These are phyloP conservation scores for Tephrocybe sp. DNA, from an alignment of 768 basidiomycete genomes.

Conservation along the genomic window DNA sequence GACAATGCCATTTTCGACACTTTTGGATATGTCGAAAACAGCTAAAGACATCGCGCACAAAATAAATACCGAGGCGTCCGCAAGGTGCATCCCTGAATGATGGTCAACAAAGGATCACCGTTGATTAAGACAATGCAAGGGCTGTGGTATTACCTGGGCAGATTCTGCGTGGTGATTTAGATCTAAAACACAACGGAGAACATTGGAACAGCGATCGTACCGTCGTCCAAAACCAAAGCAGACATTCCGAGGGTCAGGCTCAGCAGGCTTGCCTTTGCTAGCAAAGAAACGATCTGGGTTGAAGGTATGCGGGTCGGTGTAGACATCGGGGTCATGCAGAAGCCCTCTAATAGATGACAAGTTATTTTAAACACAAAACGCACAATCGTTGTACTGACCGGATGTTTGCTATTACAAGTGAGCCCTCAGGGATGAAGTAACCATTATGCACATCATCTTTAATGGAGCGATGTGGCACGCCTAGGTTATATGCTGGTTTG, in stretches of 20 bases:
- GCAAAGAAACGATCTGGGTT: conserved; percentile 50
- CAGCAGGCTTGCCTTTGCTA: background rate
- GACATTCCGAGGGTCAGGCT: background rate
- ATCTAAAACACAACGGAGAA: background rate
- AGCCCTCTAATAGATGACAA: conserved; percentile 37
- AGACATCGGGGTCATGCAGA: conserved; percentile 51
- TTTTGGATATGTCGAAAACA: conserved; percentile 37
- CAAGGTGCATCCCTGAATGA: conserved; percentile 32
- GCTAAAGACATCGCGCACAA: conserved; percentile 40
- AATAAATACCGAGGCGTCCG: conserved; percentile 44
- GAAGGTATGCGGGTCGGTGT: conserved; percentile 53
- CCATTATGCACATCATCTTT: conserved; percentile 63
- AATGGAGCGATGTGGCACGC: conserved; percentile 51
- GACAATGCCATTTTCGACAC: conserved; percentile 39
- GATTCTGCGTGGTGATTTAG: conserved; percentile 21
- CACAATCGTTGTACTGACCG: conserved; percentile 29
- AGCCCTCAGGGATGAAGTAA: conserved; percentile 59
- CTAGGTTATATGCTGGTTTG: conserved; percentile 25
- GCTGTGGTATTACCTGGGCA: conserved; percentile 28
- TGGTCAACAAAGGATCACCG: conserved; percentile 9
- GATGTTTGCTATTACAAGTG: conserved; percentile 51
- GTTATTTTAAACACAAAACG: conserved; percentile 15
- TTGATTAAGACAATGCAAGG: conserved; percentile 3
- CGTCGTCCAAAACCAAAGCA: background rate
- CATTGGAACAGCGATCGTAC: background rate